Evolutionary conservation across 805 yeast genomes (phyloP), one percentile per base, ranked within the genome.

Genomic region (Candida pini): DNA sequence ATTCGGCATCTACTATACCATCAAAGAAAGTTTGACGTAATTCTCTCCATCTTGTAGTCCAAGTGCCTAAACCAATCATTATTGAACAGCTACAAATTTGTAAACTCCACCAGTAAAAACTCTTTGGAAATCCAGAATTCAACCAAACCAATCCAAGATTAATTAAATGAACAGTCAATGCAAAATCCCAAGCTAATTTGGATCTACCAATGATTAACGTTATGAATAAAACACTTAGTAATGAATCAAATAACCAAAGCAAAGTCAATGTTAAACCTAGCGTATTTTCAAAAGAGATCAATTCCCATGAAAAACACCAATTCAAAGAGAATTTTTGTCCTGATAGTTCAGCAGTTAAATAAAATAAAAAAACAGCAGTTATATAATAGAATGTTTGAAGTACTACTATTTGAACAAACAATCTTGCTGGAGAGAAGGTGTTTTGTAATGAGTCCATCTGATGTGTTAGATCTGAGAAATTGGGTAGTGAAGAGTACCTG

Each of bases 141-240:
- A 74, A 40, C 76, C 85, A 78, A 0, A 78, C 85, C 3, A 86
- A 77, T 3, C 78, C 34, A 17, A 90, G 58, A 60, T 90, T 81
- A 33, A 92, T 71, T 16, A 82, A 76, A 58, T 92, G 96, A 12
- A 90, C 76, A 0, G 98, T 92, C n/a, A 90, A 53, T 9, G 96
- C 96, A 63, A 92, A 90, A 60, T 90, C 98, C 83, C 96, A 83
- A 0, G 97, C 97, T 32, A 90, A 64, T 56, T 90, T 92, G 27
- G 95, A 83, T 38, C 97, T 68, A 0, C 97, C 96, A 9, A 90
- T 96, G 18, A 90, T 78, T 2, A 89, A 60, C 1, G 95, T 86
- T 52, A 90, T 78, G 53, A 86, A 87, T 9, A 86, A 58, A 2
- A 88, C 96, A 46, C 95, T 81, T 26, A 92, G 64, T 28, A 92